These are phyloP conservation scores for Plasmodium yoelii DNA, from an alignment of 169 alveolate genomes.

Conservation along the genomic window DNA sequence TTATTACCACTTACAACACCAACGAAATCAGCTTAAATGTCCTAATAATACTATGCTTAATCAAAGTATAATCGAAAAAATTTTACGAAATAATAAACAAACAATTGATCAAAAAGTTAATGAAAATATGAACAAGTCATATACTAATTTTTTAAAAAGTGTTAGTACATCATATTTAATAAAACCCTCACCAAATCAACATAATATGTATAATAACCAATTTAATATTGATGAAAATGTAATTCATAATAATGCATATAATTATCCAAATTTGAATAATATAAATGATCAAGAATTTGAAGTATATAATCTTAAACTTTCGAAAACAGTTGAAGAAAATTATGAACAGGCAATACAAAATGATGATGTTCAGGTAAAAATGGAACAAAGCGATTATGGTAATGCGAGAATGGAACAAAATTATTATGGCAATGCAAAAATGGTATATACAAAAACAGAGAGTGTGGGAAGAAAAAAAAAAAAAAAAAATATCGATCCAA, in stretches of 20 bases:
- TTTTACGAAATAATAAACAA: conserved; percentile 41
- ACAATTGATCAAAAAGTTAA: conserved; percentile 7
- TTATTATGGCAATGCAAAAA: background rate
- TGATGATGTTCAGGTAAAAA: background rate
- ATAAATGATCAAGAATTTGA: background rate
- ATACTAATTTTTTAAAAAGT: conserved; percentile 43
- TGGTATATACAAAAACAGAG: background rate
- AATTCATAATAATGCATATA: no score
- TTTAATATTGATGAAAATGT: background rate
- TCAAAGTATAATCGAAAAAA: conserved; percentile 40
- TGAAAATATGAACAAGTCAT: conserved; percentile 19
- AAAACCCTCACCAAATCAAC: background rate
- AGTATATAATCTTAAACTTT: background rate
- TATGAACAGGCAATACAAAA: background rate
- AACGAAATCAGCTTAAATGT: background rate
- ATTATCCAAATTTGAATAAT: background rate
- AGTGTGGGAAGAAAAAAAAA: background rate
- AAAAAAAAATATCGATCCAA: background rate
- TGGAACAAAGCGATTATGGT: background rate
- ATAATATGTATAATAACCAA: background rate
- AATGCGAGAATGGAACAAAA: background rate
- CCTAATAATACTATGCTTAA: conserved; percentile 21
- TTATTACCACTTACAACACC: no score
- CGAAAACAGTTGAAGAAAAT: background rate
- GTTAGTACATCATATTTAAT: conserved; percentile 37